phyloP scores from a whole-genome alignment of 148 eudicot species.

The Camellia sinensis region DNA sequence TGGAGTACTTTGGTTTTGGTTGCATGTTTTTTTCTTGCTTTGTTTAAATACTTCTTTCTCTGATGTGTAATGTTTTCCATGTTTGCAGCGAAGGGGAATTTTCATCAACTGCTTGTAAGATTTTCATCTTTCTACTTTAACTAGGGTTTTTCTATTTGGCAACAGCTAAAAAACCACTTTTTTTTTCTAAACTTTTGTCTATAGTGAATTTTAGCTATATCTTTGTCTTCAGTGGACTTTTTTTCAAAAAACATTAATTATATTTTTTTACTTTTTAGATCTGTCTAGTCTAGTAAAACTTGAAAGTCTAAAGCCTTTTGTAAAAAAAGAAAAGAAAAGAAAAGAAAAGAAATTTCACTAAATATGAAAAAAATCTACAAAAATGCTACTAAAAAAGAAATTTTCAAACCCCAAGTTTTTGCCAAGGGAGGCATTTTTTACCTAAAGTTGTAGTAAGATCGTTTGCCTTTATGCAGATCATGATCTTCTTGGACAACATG shows the following conservation, averaged over 20 bases:
- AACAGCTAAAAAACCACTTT: no score
- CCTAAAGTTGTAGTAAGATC: conserved; percentile 4
- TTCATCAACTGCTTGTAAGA: conserved; percentile 71
- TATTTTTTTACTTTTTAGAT: no score
- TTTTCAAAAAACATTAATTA: no score
- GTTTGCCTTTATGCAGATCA: conserved; percentile 53
- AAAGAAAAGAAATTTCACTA: no score
- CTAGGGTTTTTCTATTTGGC: background rate
- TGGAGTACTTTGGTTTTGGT: background rate
- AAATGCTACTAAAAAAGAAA: no score
- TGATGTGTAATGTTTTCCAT: conserved; percentile 20
- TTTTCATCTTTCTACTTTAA: conserved; percentile 7
- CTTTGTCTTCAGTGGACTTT: no score
- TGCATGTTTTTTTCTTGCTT: background rate
- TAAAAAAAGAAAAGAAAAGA: no score
- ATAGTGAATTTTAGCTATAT: no score
- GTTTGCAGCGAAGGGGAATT: conserved; percentile 74
- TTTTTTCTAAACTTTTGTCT: no score
- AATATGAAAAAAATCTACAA: no score
- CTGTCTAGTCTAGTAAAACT: no score
- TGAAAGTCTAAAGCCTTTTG: no score
- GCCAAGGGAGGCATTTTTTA: background rate
- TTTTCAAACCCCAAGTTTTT: background rate
- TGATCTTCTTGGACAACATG: conserved; percentile 75
- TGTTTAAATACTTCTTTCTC: background rate